Evolutionary conservation across 441 rosid species (phyloP).

Genomic region (Kokia cookei): DNA sequence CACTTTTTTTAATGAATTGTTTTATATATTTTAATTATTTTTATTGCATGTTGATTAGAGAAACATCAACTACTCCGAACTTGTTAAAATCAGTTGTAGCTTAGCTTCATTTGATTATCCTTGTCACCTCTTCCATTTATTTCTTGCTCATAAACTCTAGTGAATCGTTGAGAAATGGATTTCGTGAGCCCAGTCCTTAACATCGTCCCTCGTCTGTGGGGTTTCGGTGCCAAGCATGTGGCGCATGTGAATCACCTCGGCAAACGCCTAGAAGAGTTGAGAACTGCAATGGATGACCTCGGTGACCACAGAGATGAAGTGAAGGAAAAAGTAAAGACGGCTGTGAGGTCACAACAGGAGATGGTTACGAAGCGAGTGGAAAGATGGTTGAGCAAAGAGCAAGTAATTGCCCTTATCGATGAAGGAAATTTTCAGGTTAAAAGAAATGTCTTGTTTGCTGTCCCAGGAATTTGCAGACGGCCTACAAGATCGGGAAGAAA

Average conservation of each 20-base stretch:
- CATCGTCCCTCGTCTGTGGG: neutral
- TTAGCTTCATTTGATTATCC: no score
- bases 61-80: no score
- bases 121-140: no score
- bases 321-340: neutral
- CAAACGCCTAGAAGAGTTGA: no score
- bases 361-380: neutral
- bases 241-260: neutral
- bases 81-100: no score
- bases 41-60: no score
- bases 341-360: neutral
- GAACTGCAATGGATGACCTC: neutral
- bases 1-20: no score
- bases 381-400: neutral
- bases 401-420: neutral
- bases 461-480: neutral
- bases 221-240: neutral
- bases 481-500: neutral
- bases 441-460: neutral
- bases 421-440: neutral
- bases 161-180: neutral
- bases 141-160: no score
- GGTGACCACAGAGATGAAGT: neutral
- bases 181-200: neutral
- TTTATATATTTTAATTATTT: no score